These are phyloP conservation scores for Pseudopyricularia javanii DNA, from an alignment of 2,329 filamentous ascomycete species.

Conservation along the genomic window DNA sequence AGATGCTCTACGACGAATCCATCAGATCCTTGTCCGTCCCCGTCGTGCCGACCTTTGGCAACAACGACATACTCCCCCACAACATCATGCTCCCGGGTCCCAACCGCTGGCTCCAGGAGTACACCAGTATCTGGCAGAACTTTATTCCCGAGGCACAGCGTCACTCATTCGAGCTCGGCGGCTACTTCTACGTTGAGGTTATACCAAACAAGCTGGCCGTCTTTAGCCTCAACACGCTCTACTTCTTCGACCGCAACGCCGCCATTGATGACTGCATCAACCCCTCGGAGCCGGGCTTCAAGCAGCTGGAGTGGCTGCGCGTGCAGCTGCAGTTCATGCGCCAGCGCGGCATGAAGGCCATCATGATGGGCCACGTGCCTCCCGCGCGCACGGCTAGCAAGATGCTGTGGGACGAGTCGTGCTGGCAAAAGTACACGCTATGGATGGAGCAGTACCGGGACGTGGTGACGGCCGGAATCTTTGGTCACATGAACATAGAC, in stretches of 20 bases:
- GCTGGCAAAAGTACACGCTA: constrained; percentile 94
- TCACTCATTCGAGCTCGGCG: constrained; percentile 82
- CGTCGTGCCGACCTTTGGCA: constrained; percentile 82
- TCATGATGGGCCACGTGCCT: constrained; percentile 87
- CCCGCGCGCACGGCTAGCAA: constrained; percentile 79
- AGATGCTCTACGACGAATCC: constrained; percentile 52
- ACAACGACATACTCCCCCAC: constrained; percentile 95
- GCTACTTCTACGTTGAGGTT: constrained; percentile 91
- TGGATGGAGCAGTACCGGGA: constrained; percentile 89
- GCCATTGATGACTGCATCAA: constrained; percentile 81
- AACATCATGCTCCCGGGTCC: constrained; percentile 83
- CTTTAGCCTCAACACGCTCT: constrained; percentile 91
- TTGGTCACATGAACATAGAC: constrained; percentile 97
- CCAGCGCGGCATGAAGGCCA: constrained; percentile 79
- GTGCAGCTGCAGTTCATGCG: constrained; percentile 78
- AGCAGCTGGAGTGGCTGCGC: constrained; percentile 92
- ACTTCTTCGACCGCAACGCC: constrained; percentile 87
- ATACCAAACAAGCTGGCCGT: constrained; percentile 77
- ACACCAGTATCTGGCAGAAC: constrained; percentile 64
- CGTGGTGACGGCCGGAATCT: constrained; percentile 67
- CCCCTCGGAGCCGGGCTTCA: constrained; percentile 74
- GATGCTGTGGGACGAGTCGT: constrained; percentile 86
- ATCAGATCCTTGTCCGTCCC: constrained; percentile 57
- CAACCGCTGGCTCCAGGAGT: constrained; percentile 72
- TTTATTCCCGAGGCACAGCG: constrained; percentile 90